Evolutionary conservation across 805 yeast species (phyloP).

Genomic region (Helenozyma rhizophorensis): DNA sequence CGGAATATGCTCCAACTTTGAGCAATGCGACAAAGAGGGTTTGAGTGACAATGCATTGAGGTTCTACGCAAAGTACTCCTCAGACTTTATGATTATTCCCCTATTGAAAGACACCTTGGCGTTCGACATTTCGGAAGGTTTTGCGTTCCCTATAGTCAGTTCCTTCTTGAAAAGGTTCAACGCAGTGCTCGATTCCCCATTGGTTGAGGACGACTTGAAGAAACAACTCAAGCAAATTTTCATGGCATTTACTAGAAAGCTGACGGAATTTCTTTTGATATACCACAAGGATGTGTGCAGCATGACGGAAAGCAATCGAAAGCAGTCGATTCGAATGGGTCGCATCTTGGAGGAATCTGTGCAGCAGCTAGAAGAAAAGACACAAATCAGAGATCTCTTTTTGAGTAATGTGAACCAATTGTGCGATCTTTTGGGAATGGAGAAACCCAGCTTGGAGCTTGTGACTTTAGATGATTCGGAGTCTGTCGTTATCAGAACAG

Average conservation of each 20-base stretch:
- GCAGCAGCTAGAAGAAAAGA: constrained; percentile 16
- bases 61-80: constrained; percentile 3
- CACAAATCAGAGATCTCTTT: constrained; percentile 10
- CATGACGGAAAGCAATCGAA: constrained; percentile 39
- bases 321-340: constrained; percentile 66
- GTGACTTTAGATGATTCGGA: too few relatives aligned
- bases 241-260: constrained; percentile 16
- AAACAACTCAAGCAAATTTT: too few relatives aligned
- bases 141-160: constrained; percentile 36
- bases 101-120: constrained; percentile 28
- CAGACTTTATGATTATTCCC: constrained; percentile 15
- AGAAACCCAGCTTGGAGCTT: constrained; percentile 20
- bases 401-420: too few relatives aligned
- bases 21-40: constrained; percentile 10
- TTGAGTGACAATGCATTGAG: constrained; percentile 7
- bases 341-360: constrained; percentile 41
- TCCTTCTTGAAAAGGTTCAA: constrained; percentile 38
- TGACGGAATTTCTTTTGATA: constrained; percentile 31
- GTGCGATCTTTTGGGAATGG: constrained; percentile 12
- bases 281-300: constrained; percentile 33
- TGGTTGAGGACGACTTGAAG: constrained; percentile 22
- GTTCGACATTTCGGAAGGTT: constrained; percentile 24
- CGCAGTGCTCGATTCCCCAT: constrained; percentile 1
- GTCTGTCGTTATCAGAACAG: constrained; percentile 10
- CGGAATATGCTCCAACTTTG: constrained; percentile 8